phyloP scores from a whole-genome alignment of 2,329 filamentous ascomycete species.

The Microsporum ferrugineum region DNA sequence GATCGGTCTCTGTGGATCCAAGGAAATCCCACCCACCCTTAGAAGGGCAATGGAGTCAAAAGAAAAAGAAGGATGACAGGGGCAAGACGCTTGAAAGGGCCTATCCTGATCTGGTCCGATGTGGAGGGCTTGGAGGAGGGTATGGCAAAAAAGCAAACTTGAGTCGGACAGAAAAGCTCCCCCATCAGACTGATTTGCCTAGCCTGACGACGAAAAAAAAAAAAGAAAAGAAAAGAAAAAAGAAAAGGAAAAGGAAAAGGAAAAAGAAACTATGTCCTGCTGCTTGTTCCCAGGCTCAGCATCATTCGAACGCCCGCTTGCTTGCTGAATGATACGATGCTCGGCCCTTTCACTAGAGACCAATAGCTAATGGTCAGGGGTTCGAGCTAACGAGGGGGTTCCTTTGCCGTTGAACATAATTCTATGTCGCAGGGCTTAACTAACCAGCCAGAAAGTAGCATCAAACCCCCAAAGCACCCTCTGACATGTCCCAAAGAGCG shows the following conservation, averaged over 20 bases:
- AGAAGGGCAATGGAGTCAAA: not conserved
- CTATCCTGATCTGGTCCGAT: slow-evolving; percentile 1
- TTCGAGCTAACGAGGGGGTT: not conserved
- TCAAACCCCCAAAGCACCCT: not conserved
- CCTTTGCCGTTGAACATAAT: not conserved
- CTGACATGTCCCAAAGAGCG: slow-evolving; percentile 2
- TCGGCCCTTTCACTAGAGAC: not conserved
- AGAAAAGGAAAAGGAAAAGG: not conserved
- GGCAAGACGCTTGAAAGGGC: slow-evolving; percentile 4
- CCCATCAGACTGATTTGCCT: slow-evolving; percentile 3
- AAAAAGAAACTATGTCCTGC: not conserved
- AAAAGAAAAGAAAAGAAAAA: not conserved
- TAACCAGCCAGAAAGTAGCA: not conserved
- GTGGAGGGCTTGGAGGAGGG: slow-evolving; percentile 2
- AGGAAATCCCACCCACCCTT: not conserved
- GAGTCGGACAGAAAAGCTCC: slow-evolving; percentile 3
- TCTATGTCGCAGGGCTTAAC: not conserved
- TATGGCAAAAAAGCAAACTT: slow-evolving; percentile 3
- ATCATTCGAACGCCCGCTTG: not conserved
- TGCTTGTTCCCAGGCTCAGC: slow-evolving; percentile 2
- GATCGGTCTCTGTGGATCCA: not conserved
- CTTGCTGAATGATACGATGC: not conserved
- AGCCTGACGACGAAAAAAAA: not conserved
- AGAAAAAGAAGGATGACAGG: slow-evolving; percentile 4
- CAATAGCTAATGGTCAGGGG: not conserved